Base-by-base conservation (phyloP, 2,329 filamentous ascomycete genomes). In the Fusarium neocosmosporiellum region DNA sequence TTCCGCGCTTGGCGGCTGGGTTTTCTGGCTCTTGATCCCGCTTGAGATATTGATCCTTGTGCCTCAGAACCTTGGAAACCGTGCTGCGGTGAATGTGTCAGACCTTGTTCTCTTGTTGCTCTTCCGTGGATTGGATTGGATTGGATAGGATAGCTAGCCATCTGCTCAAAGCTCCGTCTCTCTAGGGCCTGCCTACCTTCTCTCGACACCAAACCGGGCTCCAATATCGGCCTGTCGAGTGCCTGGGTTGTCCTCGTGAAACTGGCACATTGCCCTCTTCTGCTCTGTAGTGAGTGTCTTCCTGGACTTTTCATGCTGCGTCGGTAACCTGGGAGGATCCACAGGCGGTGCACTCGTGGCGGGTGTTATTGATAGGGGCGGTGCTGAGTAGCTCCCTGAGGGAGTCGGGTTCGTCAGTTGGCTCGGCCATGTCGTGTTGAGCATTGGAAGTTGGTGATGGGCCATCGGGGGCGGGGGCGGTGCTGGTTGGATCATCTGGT, bases 161-260 rank as follows among this genome's bases (percentile, higher is more conserved):
- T 24, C 48, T 24, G 24, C 37, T 46, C 39, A 36, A 39, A 48
- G 29, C 55, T 63, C 53, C 24, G 34, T 41, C 57, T 59, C 55
- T 65, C 58, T 64, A 71, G 71, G 63, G 66, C 39, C 39, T 50
- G 22, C 85, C 81, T 91, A 98, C 96, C 96, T 98, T 92, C 96
- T 88, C 85, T 99, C 96, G 60, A 99, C 96, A 37, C 95, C 96
- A 84, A 99, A 99, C 80, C 95, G 91, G 67, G 92, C 93, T 83
- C 96, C 96, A 83, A 99, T 99, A 79, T 98, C 96, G 20, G 95
- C 96, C 84, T 99, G 96, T 84, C 98, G 98, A 53, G 94, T 92
- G 57, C 90, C 92, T 24, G 96, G 96, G 80, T 98, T 92, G 71
- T 97, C 93, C 80, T 96, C 93, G 77, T 96, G 93, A 82, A 96